Base-by-base conservation (phyloP, 257 asterid species). In the Solanum raphanifolium region DNA sequence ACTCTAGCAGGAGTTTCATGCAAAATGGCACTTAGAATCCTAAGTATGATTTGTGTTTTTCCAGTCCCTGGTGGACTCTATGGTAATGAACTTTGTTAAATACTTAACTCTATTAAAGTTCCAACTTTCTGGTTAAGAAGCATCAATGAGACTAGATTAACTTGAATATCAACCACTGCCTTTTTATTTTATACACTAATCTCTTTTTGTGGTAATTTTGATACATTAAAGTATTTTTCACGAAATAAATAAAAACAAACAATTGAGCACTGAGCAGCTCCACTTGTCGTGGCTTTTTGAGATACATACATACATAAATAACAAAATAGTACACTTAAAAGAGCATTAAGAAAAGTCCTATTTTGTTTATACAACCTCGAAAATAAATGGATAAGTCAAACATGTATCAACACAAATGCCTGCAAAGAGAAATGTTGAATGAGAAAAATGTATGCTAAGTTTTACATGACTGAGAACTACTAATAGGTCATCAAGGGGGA, bases 1-100 rank as follows among this genome's bases (percentile, higher is more conserved):
- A 97, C 93, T 92, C 98, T 93, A 84, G 99, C 95, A 71, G 99
- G 99, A 87, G 98, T 95, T 87, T 98, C 98, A 92, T 97, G 99
- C 93, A 95, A 91, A 91, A 97, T 93, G 87, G 99, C 96, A 93
- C 98, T 94, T 76, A 97, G 98, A 39, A 97, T 84, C 89, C 99
- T 98, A 88, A 97, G 98, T 88, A 97, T 95, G 87, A 98, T 97
- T 89, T 95, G 99, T 25, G 99, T 97, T 91, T 97, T 97, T 88
- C 99, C 99, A 32, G 98, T 97, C 78, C 99, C 98, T 84, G 99
- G 99, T 89, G 99, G 99, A 1, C 98, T 99, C 98, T 97, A 91
- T 43, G 92, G 91, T 90, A 79, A 91, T 87, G 84, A 69, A 86
- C 73, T 71, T 36, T 35, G 89, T 94, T 90, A 93, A 88, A 88